Evolutionary conservation across 306 rosid species (phyloP), one percentile per base, ranked within the genome.

Genomic region (Mimosa bimucronata): DNA sequence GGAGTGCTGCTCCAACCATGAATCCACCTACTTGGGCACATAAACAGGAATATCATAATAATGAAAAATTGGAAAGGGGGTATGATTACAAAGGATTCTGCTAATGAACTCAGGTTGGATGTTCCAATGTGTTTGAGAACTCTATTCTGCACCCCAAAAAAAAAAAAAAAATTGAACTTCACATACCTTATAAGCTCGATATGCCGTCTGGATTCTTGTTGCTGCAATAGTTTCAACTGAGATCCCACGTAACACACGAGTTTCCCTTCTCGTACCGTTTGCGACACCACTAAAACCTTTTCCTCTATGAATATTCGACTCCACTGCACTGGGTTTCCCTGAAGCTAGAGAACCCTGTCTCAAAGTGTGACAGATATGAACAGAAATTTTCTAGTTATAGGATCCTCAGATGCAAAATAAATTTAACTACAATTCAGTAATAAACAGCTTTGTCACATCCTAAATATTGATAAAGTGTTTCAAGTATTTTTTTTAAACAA

Each of bases 191-290:
- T 85, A 85, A 58, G 91, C 97, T 4, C 97, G 94, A 79, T 88
- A 88, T 73, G 90, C 92, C 9, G 92, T 88, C 64, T 93, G 97
- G 69, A 93, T 93, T 77, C 86, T 84, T 66, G 77, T 90, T 76
- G 97, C 97, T 30, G 97, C 94, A 30, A 83, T 77, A 26, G 81
- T 87, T 84, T 89, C 97, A 80, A 85, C 64, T 74, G 91, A 83
- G 80, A 85, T 75, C 72, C 80, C 80, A 72, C 75, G 78, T 37
- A 84, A 85, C 37, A 83, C 88, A 69, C 67, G 71, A 58, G 55
- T 82, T 61, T 73, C 81, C 48, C 53, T 74, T 40, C 72, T 60
- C 46, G 50, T 41, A 28, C 80, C 83, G 71, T 79, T 87, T 76
- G 67, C 74, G 61, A 58, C 75, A 23, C 61, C 80, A 13, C 37